Evolutionary conservation across 2,329 filamentous ascomycete genomes (phyloP), one percentile per base, ranked within the genome.

Genomic region (Sphaerostilbella broomeana): DNA sequence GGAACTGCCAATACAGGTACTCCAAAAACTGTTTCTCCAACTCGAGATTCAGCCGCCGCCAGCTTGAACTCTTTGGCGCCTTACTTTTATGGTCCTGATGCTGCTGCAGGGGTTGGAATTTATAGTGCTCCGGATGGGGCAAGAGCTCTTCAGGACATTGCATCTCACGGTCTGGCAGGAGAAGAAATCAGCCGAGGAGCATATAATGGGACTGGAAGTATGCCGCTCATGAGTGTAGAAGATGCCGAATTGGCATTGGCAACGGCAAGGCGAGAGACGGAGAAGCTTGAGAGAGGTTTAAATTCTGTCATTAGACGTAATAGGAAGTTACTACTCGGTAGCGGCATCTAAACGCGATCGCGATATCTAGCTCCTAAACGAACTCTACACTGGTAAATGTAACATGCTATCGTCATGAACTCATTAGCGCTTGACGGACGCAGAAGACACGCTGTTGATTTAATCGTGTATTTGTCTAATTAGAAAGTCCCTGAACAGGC

Each of bases 271-370:
- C 76, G 72, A 54, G 79, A 83, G 56, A 73, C 73, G 6, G 77
- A 81, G 47, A 72, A 67, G 51, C 56, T 80, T 20, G 78, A 82
- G 61, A 81, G 78, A 64, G 73, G 64, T 30, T 58, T 83, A 40
- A 75, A 75, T 54, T 65, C 69, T 29, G 55, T 80, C 15, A 70
- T 82, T 40, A 75, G 73, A 61, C 73, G 72, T 56, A 84, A 83
- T 53, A 62, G 69, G 40, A 65, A 71, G 35, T 49, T 81, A 28
- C 52, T 79, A 21, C 49, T 74, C 3, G 64, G 65, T 17, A 44
- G 50, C 19, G 47, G 51, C 11, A 54, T 50, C 41, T 60, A 37
- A 46, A n/a, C n/a, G n/a, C n/a, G n/a, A n/a, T n/a, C n/a, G n/a
- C n/a, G n/a, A n/a, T n/a, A n/a, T n/a, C n/a, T n/a, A n/a, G n/a